phyloP scores from a whole-genome alignment of 768 basidiomycete species.

The Clathrus columnatus region DNA sequence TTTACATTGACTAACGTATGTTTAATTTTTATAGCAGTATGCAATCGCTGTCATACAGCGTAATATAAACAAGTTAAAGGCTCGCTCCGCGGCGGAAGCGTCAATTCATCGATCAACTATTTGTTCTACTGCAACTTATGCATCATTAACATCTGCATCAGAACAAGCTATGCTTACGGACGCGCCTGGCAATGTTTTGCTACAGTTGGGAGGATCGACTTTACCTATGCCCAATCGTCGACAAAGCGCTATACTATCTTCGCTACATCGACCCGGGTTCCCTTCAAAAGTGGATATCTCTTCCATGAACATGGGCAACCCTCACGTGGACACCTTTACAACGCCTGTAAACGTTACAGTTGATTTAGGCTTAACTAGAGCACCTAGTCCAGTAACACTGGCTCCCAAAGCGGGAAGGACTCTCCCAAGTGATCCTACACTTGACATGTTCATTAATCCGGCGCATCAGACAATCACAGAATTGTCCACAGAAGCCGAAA shows the following conservation, averaged over 20 bases:
- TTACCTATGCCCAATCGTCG: constrained; percentile 37
- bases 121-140: constrained; percentile 17
- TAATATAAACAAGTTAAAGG: constrained; percentile 55
- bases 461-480: constrained; percentile 1
- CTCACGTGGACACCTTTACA: not conserved
- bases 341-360: constrained; percentile 5
- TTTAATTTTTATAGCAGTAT: constrained; percentile 42
- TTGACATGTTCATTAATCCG: constrained; percentile 3
- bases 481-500: not conserved
- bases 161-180: constrained; percentile 14
- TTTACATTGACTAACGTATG: not conserved
- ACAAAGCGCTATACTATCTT: constrained; percentile 70
- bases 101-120: constrained; percentile 16
- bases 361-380: constrained; percentile 35
- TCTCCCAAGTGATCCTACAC: constrained; percentile 22
- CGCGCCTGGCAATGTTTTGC: constrained; percentile 22
- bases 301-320: constrained; percentile 46
- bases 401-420: constrained; percentile 73
- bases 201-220: constrained; percentile 20
- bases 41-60: constrained; percentile 66
- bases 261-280: constrained; percentile 61
- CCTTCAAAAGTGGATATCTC: constrained; percentile 78
- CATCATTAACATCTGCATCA: constrained; percentile 5
- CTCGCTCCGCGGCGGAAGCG: constrained; percentile 36
- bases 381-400: constrained; percentile 72